phyloP scores from a whole-genome alignment of 2,329 filamentous ascomycete species.

The Fusarium pseudonygamai region DNA sequence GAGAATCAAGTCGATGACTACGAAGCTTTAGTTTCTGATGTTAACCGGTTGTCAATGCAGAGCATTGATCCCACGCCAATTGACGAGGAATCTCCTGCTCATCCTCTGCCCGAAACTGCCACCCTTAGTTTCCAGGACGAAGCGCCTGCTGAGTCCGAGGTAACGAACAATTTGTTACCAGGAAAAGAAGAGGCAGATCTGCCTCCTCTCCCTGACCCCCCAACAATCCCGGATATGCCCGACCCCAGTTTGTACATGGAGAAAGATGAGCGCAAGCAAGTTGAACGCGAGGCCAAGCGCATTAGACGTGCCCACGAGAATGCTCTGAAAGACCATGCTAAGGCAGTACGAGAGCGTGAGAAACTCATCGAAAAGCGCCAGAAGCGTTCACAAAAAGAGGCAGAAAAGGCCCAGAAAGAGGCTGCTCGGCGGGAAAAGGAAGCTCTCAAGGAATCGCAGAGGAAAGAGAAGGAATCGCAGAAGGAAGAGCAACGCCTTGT shows the following conservation, averaged over 20 bases:
- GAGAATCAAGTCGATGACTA: not conserved
- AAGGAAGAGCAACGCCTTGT: slow-evolving; percentile 32
- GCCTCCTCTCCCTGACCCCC: slow-evolving; percentile 57
- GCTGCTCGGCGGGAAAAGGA: slow-evolving; percentile 44
- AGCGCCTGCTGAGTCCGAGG: not conserved
- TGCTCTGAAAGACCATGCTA: slow-evolving; percentile 72
- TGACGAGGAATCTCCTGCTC: slow-evolving; percentile 34
- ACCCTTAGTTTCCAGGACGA: not conserved
- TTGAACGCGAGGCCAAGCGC: slow-evolving; percentile 73
- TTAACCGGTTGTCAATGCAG: slow-evolving; percentile 44
- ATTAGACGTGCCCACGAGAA: slow-evolving; percentile 72
- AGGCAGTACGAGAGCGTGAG: slow-evolving; percentile 68
- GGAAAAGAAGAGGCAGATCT: slow-evolving; percentile 25
- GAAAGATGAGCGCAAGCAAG: slow-evolving; percentile 72
- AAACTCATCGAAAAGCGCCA: slow-evolving; percentile 67
- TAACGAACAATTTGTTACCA: not conserved
- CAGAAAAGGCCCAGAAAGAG: slow-evolving; percentile 45
- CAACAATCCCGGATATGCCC: slow-evolving; percentile 56
- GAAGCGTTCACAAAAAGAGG: slow-evolving; percentile 54
- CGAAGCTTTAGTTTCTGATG: slow-evolving; percentile 12
- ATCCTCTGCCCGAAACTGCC: not conserved
- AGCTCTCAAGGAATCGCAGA: slow-evolving; percentile 44
- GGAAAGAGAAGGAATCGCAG: slow-evolving; percentile 41
- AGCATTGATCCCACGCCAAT: slow-evolving; percentile 54
- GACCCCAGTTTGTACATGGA: slow-evolving; percentile 68